Evolutionary conservation across 768 basidiomycete species (phyloP).

Genomic region (Termitomyces sp.): DNA sequence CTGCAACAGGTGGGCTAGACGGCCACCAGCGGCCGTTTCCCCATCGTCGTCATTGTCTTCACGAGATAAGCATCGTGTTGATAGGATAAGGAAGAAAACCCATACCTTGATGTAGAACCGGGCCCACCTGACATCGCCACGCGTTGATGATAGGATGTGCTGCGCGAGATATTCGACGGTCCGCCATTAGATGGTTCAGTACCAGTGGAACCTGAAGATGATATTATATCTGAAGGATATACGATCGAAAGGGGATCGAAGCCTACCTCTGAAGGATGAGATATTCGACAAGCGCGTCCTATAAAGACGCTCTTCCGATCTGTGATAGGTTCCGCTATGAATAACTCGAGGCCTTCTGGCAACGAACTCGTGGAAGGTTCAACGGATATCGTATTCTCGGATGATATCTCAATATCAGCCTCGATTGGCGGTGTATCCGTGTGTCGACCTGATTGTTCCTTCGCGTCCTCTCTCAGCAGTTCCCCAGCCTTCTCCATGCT

Average conservation of each 20-base stretch:
- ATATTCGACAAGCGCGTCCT: conserved; percentile 80
- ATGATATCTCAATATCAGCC: conserved; percentile 2
- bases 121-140: conserved; percentile 73
- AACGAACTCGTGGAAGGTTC: conserved; percentile 22
- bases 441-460: conserved; percentile 23
- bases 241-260: conserved; percentile 7
- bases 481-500: conserved; percentile 54
- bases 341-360: conserved; percentile 65
- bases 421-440: conserved; percentile 7
- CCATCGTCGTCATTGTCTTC: conserved; percentile 94
- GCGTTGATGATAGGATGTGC: conserved; percentile 82
- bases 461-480: conserved; percentile 52
- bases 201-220: conserved; percentile 60
- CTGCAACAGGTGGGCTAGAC: conserved; percentile 87
- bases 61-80: not conserved
- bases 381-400: conserved; percentile 13
- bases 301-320: conserved; percentile 87
- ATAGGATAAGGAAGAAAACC: not conserved
- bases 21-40: conserved; percentile 88
- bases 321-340: conserved; percentile 74
- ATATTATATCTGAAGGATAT: conserved; percentile 10
- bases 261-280: conserved; percentile 70
- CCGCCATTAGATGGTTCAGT: conserved; percentile 64
- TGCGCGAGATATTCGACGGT: conserved; percentile 70
- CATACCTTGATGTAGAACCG: conserved; percentile 71